phyloP scores from a whole-genome alignment of 192 early-diverging fungal genomes.

The Podila clonocystis region DNA sequence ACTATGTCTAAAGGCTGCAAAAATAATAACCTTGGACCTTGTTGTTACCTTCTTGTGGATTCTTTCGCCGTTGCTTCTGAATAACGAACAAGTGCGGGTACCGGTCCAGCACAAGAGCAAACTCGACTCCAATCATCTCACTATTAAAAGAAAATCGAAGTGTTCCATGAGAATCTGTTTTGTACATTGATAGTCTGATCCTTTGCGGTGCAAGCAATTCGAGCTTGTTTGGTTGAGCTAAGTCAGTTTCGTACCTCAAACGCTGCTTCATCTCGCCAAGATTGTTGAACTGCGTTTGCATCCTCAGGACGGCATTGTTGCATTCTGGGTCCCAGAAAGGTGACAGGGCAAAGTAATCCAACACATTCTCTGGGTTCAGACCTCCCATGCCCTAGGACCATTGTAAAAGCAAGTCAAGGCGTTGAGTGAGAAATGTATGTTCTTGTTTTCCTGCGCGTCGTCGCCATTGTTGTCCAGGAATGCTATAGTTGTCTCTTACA shows the following conservation, averaged over 20 bases:
- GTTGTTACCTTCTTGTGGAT: slow-evolving; percentile 63
- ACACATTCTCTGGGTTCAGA: slow-evolving; percentile 76
- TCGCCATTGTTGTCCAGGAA: neutral
- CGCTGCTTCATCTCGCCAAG: slow-evolving; percentile 60
- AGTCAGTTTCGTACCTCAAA: slow-evolving; percentile 48
- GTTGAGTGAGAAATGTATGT: neutral
- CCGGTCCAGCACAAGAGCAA: slow-evolving; percentile 73
- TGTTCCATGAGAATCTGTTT: neutral
- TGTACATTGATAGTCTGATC: neutral
- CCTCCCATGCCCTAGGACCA: slow-evolving; percentile 65
- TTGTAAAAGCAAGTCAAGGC: neutral
- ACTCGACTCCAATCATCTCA: slow-evolving; percentile 82
- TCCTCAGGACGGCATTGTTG: slow-evolving; percentile 80
- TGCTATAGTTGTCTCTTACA: slow-evolving; percentile 1
- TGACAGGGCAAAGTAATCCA: slow-evolving; percentile 84
- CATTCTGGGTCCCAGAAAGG: slow-evolving; percentile 85
- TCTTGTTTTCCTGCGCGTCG: neutral
- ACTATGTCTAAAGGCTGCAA: neutral
- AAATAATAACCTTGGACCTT: neutral
- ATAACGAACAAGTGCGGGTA: slow-evolving; percentile 76
- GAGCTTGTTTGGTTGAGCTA: neutral
- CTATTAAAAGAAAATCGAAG: slow-evolving; percentile 34
- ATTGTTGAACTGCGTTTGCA: slow-evolving; percentile 87
- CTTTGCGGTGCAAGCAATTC: neutral
- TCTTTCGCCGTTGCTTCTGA: slow-evolving; percentile 71